Evolutionary conservation across 805 yeast species (phyloP).

Genomic region (Suhomyces sp.): DNA sequence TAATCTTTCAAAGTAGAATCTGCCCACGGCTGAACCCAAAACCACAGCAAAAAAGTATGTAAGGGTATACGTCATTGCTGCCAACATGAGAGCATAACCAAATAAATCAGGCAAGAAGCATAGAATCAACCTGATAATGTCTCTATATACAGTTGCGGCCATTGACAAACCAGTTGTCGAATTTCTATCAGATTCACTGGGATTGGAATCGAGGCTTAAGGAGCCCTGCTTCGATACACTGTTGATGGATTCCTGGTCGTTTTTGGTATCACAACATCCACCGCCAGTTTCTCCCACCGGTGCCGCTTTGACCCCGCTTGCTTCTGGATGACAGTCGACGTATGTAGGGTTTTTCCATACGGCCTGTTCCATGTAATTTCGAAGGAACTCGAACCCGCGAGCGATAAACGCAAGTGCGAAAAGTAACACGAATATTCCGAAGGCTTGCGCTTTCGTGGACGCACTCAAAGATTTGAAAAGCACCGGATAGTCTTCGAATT

Average conservation of each 20-base stretch:
- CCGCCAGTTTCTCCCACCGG: not conserved
- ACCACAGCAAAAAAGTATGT: conserved; percentile 72
- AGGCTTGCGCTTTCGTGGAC: conserved; percentile 54
- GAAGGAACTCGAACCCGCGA: conserved; percentile 56
- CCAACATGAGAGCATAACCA: conserved; percentile 74
- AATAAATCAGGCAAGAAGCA: conserved; percentile 63
- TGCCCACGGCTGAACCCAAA: conserved; percentile 67
- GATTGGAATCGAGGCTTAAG: not conserved
- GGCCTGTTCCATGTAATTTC: conserved; percentile 63
- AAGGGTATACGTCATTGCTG: conserved; percentile 67
- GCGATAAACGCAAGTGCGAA: conserved; percentile 58
- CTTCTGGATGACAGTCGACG: conserved; percentile 11
- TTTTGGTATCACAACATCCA: conserved; percentile 18
- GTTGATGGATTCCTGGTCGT: conserved; percentile 18
- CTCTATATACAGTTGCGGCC: conserved; percentile 39
- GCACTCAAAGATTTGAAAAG: conserved; percentile 57
- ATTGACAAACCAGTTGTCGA: conserved; percentile 8
- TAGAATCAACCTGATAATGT: conserved; percentile 52
- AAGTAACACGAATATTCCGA: conserved; percentile 67
- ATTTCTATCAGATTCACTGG: conserved; percentile 3
- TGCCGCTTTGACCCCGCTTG: not conserved
- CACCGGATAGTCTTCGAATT: conserved; percentile 57
- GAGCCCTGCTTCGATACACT: conserved; percentile 1
- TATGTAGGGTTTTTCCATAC: conserved; percentile 52
- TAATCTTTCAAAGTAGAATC: conserved; percentile 63